Evolutionary conservation across 2,329 filamentous ascomycete genomes (phyloP).

Genomic region (Colletotrichum truncatum): DNA sequence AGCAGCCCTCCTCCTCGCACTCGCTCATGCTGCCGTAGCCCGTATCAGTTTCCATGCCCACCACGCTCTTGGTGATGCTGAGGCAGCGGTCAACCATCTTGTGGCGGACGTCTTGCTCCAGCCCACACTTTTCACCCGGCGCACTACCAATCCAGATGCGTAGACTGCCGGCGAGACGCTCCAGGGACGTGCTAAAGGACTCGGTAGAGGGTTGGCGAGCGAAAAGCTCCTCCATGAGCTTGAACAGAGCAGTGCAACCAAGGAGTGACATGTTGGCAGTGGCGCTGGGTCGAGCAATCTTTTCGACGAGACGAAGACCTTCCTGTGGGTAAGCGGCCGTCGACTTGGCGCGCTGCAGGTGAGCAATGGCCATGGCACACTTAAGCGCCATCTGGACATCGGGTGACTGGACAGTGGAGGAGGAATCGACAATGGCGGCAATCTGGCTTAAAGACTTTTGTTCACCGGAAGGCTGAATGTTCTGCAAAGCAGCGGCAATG

Average conservation of each 20-base stretch:
- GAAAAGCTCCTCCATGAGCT: slow-evolving; percentile 64
- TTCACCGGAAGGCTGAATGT: slow-evolving; percentile 53
- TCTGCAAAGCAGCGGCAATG: slow-evolving; percentile 65
- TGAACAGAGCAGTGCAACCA: slow-evolving; percentile 67
- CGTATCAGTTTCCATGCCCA: slow-evolving; percentile 68
- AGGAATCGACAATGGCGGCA: slow-evolving; percentile 56
- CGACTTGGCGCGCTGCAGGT: slow-evolving; percentile 56
- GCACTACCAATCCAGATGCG: slow-evolving; percentile 69
- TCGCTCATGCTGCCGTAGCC: slow-evolving; percentile 69
- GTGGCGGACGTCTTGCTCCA: slow-evolving; percentile 61
- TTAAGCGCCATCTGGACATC: slow-evolving; percentile 67
- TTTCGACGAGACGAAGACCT: slow-evolving; percentile 58
- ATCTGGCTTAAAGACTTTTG: slow-evolving; percentile 42
- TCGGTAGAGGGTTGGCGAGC: slow-evolving; percentile 56
- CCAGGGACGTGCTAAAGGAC: slow-evolving; percentile 58
- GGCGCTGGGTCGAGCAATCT: slow-evolving; percentile 54
- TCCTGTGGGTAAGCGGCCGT: slow-evolving; percentile 50
- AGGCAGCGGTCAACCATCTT: slow-evolving; percentile 66
- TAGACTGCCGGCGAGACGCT: slow-evolving; percentile 65
- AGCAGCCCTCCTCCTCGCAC: slow-evolving; percentile 45
- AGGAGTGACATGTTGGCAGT: slow-evolving; percentile 61
- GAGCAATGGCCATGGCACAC: slow-evolving; percentile 69
- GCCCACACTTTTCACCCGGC: slow-evolving; percentile 58
- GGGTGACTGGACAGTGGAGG: slow-evolving; percentile 52
- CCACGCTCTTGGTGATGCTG: slow-evolving; percentile 61